Conservation (phyloP, 225 moss, liverwort and hornwort genomes). For the Sphagnum tenellum region DNA sequence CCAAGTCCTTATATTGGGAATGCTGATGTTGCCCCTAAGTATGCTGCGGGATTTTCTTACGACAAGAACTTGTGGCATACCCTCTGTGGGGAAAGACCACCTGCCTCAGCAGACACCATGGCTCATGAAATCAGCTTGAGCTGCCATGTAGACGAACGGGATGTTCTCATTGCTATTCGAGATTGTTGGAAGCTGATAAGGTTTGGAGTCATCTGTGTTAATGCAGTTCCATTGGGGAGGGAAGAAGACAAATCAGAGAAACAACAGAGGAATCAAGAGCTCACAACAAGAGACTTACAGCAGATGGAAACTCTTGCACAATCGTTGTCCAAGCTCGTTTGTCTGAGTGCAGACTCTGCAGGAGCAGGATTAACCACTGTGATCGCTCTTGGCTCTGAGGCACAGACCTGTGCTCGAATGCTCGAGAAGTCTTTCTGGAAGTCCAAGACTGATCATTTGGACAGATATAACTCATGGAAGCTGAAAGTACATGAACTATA, state of each 20-base stretch:
- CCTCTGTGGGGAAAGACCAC: background rate
- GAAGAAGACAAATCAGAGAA: background rate
- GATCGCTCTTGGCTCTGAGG: background rate
- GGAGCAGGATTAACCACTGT: background rate
- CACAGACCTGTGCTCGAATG: background rate
- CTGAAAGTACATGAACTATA: constrained; percentile 1
- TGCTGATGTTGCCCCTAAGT: background rate
- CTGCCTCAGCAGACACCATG: background rate
- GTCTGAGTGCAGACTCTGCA: background rate
- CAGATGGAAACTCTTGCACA: background rate
- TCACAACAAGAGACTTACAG: background rate
- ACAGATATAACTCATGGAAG: background rate
- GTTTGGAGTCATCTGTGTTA: background rate
- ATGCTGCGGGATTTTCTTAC: constrained; percentile 2
- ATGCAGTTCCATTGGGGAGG: background rate
- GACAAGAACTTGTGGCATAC: background rate
- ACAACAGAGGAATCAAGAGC: background rate
- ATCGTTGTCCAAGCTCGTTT: background rate
- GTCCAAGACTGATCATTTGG: background rate
- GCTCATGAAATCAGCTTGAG: constrained; percentile 1
- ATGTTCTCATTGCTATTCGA: background rate
- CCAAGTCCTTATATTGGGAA: background rate
- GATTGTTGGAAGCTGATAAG: constrained; percentile 1
- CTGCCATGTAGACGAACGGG: background rate
- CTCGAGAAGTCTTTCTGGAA: background rate